These are phyloP conservation scores for Populus hybrid DNA, from an alignment of 441 rosid species.

Conservation along the genomic window DNA sequence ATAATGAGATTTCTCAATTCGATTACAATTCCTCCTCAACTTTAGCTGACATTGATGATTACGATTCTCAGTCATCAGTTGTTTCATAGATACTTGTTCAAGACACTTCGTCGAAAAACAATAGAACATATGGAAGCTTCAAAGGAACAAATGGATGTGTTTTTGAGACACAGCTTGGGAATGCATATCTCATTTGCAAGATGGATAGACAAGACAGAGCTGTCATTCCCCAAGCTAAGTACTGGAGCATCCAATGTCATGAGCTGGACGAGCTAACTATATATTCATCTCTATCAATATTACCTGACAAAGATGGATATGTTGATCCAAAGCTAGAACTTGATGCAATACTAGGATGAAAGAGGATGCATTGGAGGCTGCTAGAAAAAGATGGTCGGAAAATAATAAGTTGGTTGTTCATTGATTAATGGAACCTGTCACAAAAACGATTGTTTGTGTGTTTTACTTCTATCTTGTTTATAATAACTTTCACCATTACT, in stretches of 20 bases:
- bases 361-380: slow-evolving; percentile 47
- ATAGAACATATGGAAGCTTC: slow-evolving; percentile 29
- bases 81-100: slow-evolving; percentile 42
- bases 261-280: slow-evolving; percentile 29
- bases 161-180: slow-evolving; percentile 31
- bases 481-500: too few species aligned
- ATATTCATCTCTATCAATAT: slow-evolving; percentile 20
- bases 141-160: slow-evolving; percentile 24
- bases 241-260: slow-evolving; percentile 18
- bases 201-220: background rate
- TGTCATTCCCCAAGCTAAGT: slow-evolving; percentile 23
- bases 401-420: slow-evolving; percentile 28
- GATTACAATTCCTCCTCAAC: slow-evolving; percentile 27
- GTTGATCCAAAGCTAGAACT: slow-evolving; percentile 44
- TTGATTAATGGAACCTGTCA: slow-evolving; percentile 5
- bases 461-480: background rate
- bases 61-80: slow-evolving; percentile 48
- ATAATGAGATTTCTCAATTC: slow-evolving; percentile 5
- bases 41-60: slow-evolving; percentile 37
- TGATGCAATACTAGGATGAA: slow-evolving; percentile 35
- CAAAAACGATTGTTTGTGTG: background rate
- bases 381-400: slow-evolving; percentile 42
- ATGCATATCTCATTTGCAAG: slow-evolving; percentile 17
- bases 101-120: slow-evolving; percentile 27
- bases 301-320: slow-evolving; percentile 25